Base-by-base conservation (phyloP, 805 yeast species). In the Sungouiozyma ichnusensis region DNA sequence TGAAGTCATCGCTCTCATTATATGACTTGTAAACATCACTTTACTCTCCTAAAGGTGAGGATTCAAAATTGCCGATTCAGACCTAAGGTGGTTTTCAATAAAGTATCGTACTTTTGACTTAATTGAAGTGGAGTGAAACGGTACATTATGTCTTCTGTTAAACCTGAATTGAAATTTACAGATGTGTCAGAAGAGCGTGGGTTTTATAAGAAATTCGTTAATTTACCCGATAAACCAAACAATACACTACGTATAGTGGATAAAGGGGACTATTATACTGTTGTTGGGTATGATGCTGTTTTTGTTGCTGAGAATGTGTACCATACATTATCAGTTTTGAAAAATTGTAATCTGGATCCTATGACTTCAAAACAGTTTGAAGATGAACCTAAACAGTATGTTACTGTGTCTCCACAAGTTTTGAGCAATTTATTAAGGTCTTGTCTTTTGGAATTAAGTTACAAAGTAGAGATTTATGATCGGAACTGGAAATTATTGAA, bases 301-400 rank as follows among this genome's bases (percentile, higher is more conserved):
- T 71, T 77, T 43, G 83, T 86, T 20, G 96, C 97, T 3, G 94
- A 87, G 48, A 67, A 72, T 42, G 78, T 92, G 29, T 90, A 85
- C 65, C 83, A 81, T 50, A 86, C 97, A 0, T 77, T 74, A 35
- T 77, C 94, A 18, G 94, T 87, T 8, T 58, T 90, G 44, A 90
- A 90, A 55, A 66, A 73, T 37, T 57, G 63, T 40, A 52, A 54
- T 38, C 35, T 58, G 3, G 64, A 60, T 38, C 49, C 57, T 2
- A 39, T 45, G 5, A 54, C 58, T 39, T 65, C 72, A 14, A 71
- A 72, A 43, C 70, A 74, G 27, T 51, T 54, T 35, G 40, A 48
- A 14, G 27, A 38, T 16, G 60, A 57, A 27, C 57, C 62, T 1
- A 33, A 42, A 16, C 50, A 55, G 39, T 83, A 83, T 48, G 82